Base-by-base conservation (phyloP, 1,284 basidiomycete genomes). In the Amylostereum areolatum region DNA sequence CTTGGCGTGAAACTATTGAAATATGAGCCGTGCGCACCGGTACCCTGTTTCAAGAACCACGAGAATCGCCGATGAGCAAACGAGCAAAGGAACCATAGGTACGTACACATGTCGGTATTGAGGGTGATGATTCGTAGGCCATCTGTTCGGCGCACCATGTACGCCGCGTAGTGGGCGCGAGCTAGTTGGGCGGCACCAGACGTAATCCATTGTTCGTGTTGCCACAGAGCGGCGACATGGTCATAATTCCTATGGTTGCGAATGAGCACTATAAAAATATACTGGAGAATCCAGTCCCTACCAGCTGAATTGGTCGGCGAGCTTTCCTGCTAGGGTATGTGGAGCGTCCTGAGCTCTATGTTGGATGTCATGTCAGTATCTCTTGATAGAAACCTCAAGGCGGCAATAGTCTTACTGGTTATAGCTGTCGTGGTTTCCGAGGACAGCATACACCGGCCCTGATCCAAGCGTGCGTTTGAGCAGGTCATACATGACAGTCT, bases 371-470 rank as follows among this genome's bases (percentile, higher is more conserved):
- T 4, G 3, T 51, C 12, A 47, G 35, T 3, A 37, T 4, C 25
- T 35, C 18, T n/a, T 36, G 36, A 42, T 28, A n/a, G 32, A 37
- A 43, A 28, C 4, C 53, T 53, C 28, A 53, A 33, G 41, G 51
- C 55, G 45, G 46, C 56, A 27, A 44, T 45, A 56, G 57, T 48
- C 64, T 33, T 45, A 83, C 81, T 78, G 71, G 54, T 80, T 78
- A 62, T 85, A 85, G 36, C 73, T 80, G 59, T 89, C 87, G 56
- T 89, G 86, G 59, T 89, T 89, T n/a, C 87, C 87, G 10, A 89
- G 66, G 0, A 81, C 77, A 30, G 81, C 80, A 57, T 89, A 89
- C 2, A 88, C 74, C 25, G 86, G 83, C 0, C 83, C 83, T 4
- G 77, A 71, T 6, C 78, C 78, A 36, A 89, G 70, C 55, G 72